Evolutionary conservation across 257 asterid genomes (phyloP).

Genomic region (Gentiana macrophylla): DNA sequence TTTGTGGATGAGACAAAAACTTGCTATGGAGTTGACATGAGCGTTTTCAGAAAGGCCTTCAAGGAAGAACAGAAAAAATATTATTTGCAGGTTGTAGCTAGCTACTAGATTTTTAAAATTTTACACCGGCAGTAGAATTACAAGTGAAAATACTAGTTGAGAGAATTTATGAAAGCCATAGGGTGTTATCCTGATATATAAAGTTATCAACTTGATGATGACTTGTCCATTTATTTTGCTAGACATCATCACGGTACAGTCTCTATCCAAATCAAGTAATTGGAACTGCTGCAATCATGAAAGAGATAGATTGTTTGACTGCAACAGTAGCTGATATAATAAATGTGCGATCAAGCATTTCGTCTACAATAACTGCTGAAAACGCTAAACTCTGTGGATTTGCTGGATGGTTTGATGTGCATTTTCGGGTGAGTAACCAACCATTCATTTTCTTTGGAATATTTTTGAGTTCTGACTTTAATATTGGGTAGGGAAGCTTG

Average conservation of each 20-base stretch:
- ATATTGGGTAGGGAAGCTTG: constrained; percentile 45
- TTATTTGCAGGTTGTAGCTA: constrained; percentile 63
- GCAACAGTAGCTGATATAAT: constrained; percentile 52
- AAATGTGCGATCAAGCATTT: constrained; percentile 40
- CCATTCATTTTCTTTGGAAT: neutral
- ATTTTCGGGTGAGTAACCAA: constrained; percentile 60
- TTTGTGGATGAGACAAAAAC: constrained; percentile 56
- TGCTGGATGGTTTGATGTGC: constrained; percentile 99
- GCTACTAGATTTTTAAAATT: constrained; percentile 2
- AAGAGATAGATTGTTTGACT: constrained; percentile 80
- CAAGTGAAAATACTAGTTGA: neutral
- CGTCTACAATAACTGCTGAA: constrained; percentile 58
- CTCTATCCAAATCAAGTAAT: constrained; percentile 84
- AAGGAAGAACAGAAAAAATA: constrained; percentile 63
- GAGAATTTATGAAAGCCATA: too few species aligned
- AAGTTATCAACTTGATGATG: too few species aligned
- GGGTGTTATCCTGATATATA: too few species aligned
- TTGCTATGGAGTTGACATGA: constrained; percentile 86
- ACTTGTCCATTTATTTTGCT: neutral
- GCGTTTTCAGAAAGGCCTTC: constrained; percentile 61
- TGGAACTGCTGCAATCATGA: constrained; percentile 58
- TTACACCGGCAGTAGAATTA: neutral
- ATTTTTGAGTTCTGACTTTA: neutral
- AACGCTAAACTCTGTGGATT: constrained; percentile 63
- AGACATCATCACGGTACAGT: constrained; percentile 83